phyloP scores from a whole-genome alignment of 768 basidiomycete genomes.

The Vishniacozyma victoriae region DNA sequence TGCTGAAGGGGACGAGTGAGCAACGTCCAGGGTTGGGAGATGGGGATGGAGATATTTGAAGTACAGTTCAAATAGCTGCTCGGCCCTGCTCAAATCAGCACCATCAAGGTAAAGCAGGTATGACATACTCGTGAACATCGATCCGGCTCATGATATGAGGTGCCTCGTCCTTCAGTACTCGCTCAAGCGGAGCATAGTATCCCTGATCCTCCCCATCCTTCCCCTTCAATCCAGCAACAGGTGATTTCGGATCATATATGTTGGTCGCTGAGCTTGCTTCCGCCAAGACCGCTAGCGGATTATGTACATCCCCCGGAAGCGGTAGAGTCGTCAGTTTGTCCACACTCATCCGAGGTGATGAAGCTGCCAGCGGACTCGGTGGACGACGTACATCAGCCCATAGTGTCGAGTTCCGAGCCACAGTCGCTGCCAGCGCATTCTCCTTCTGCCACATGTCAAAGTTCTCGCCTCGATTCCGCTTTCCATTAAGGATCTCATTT shows the following conservation, averaged over 20 bases:
- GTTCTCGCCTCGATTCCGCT: too few species aligned
- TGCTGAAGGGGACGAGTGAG: slow-evolving; percentile 14
- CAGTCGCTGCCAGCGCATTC: background rate
- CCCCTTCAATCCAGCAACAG: background rate
- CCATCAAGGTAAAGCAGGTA: background rate
- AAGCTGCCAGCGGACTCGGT: background rate
- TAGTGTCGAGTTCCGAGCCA: background rate
- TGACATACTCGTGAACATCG: slow-evolving; percentile 21
- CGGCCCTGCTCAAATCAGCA: slow-evolving; percentile 13
- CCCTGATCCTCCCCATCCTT: slow-evolving; percentile 4
- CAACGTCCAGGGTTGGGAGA: slow-evolving; percentile 23
- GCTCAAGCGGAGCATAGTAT: slow-evolving; percentile 23
- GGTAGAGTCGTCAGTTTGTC: slow-evolving; percentile 28
- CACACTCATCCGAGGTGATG: background rate
- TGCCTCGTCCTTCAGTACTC: slow-evolving; percentile 25
- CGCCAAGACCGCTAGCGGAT: slow-evolving; percentile 30
- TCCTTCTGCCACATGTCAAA: background rate
- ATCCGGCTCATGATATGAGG: slow-evolving; percentile 34
- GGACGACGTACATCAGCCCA: background rate
- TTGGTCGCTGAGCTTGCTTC: slow-evolving; percentile 14
- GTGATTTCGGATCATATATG: background rate
- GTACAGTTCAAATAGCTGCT: slow-evolving; percentile 27
- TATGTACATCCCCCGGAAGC: slow-evolving; percentile 28
- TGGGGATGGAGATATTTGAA: slow-evolving; percentile 30
- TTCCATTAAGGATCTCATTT: background rate